Base-by-base conservation (phyloP, 2,329 filamentous ascomycete species). In the Ophiosphaerella korrae region DNA sequence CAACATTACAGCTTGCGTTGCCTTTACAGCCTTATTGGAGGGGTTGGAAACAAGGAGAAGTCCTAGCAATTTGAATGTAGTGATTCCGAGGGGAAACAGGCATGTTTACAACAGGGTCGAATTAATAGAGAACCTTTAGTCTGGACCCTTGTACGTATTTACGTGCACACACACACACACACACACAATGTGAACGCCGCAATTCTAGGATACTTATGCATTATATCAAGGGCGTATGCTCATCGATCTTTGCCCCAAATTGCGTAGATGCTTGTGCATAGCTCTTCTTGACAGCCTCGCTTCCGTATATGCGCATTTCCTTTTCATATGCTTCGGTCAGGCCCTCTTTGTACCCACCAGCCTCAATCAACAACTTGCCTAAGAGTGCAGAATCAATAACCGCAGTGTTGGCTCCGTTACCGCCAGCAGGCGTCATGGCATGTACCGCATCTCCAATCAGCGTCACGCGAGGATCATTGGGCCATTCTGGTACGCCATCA, bases 401-500 rank as follows among this genome's bases (percentile, higher is more conserved):
- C 21, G 77, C 77, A 1, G 77, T 79, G 44, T 78, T 78, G 1
- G 77, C 77, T 13, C 77, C 77, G 42, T 75, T 74, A 0, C 75
- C 77, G 14, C 77, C 77, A 3, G 75, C 76, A 1, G 78, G 78
- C 1, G 76, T 76, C 76, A 79, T 79, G 1, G 73, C 67, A 60
- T 79, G 78, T 3, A 74, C 73, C 1, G 77, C 74, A 48, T 79
- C 77, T 8, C 77, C 77, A 18, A 79, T 68, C 2, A 79, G 50
- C 0, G 77, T 78, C 1, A 79, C 73, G 0, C 84, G 76, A 0
- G 80, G 77, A 45, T 84, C 78, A 38, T 84, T 86, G 7, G 72
- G 59, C 85, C 85, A 87, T 38, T 81, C 75, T 0, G 85, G 84
- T 0, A 87, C 82, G 1, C 84, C 84, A 0, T 75, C 75, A 0